Conservation (phyloP, 2,329 filamentous ascomycete genomes). For the Trichoderma asperellum region DNA sequence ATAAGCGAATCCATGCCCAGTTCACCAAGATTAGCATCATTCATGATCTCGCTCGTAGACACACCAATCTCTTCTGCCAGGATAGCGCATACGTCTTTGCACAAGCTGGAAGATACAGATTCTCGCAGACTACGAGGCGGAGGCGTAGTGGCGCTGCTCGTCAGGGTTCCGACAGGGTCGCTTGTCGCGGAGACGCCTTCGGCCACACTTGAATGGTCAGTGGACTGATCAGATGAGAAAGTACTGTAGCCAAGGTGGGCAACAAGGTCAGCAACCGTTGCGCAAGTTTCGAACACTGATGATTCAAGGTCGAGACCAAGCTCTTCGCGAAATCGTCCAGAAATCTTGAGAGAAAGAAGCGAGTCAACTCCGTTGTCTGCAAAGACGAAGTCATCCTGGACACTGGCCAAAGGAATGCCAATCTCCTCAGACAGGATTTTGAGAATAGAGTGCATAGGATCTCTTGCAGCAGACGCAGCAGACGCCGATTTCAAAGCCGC, state of each 20-base stretch:
- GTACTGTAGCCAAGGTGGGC: conserved; percentile 1
- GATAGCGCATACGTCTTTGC: conserved; percentile 12
- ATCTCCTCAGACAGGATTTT: conserved; percentile 60
- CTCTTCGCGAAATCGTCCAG: conserved; percentile 29
- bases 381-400: conserved; percentile 46
- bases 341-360: conserved; percentile 26
- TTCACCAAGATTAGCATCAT: conserved; percentile 58
- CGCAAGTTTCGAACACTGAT: conserved; percentile 6
- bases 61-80: conserved; percentile 29
- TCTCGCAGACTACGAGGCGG: conserved; percentile 3
- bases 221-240: not conserved
- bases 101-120: not conserved
- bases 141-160: conserved; percentile 7
- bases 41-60: conserved; percentile 20
- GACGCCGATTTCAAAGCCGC: conserved; percentile 19
- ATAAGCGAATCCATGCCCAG: conserved; percentile 64
- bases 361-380: conserved; percentile 26
- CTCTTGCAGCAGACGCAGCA: not conserved
- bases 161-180: not conserved
- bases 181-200: not conserved
- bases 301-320: conserved; percentile 25
- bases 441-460: conserved; percentile 37
- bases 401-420: conserved; percentile 56
- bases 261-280: conserved; percentile 13
- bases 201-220: not conserved